A percentile compares a stretch with the other conserved stretches of the same genome.
Conservation (phyloP, 2,329 filamentous ascomycete species). For the Verticillium klebahnii region DNA sequence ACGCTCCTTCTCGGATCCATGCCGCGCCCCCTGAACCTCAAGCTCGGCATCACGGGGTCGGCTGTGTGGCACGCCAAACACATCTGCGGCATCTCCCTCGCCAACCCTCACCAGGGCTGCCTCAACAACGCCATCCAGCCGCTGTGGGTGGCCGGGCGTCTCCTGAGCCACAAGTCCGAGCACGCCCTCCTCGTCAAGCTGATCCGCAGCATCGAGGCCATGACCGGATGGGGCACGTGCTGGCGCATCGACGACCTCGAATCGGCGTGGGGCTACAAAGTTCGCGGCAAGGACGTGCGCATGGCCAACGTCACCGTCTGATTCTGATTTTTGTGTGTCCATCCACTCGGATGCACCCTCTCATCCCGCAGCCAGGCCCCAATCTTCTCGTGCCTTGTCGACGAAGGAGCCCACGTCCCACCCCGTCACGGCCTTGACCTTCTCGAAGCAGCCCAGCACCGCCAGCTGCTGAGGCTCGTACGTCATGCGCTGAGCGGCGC, state of each 20-base stretch:
- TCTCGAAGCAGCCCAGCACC: conserved; percentile 32
- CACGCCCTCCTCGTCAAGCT: conserved; percentile 34
- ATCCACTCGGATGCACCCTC: background rate
- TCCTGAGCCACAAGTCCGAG: conserved; percentile 46
- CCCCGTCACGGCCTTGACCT: conserved; percentile 33
- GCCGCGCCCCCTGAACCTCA: conserved; percentile 22
- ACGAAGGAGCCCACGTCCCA: conserved; percentile 28
- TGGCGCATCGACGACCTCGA: conserved; percentile 51
- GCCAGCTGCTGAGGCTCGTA: conserved; percentile 41
- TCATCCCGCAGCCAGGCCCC: conserved; percentile 11
- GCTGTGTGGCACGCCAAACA: conserved; percentile 50
- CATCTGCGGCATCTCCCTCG: conserved; percentile 51
- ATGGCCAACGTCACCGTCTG: background rate
- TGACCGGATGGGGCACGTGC: conserved; percentile 48
- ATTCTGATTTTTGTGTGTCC: background rate
- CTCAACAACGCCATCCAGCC: conserved; percentile 55
- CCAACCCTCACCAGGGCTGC: conserved; percentile 51
- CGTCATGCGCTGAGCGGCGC: conserved; percentile 41
- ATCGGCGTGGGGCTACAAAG: conserved; percentile 31
- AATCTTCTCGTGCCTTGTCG: conserved; percentile 19
- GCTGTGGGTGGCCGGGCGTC: conserved; percentile 49
- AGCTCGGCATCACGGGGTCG: conserved; percentile 26
- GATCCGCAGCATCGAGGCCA: conserved; percentile 44
- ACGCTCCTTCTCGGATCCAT: conserved; percentile 44
- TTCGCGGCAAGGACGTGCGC: conserved; percentile 7